Conservation (phyloP, 345 rosid species). For the Dimocarpus longan region DNA sequence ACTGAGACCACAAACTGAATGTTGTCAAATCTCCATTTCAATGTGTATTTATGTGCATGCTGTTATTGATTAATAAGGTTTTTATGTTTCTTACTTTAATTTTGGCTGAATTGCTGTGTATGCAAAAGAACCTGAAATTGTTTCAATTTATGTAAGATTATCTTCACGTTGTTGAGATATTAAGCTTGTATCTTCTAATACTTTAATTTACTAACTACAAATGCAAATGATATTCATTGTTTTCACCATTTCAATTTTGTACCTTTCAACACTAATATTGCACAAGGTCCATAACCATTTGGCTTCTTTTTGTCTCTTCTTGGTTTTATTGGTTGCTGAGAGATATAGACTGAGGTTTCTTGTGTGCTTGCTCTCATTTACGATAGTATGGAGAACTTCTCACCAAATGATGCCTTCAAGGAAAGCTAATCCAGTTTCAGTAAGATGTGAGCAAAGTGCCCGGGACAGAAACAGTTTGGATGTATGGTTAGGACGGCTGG, state of each 20-base stretch:
- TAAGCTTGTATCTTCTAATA: background rate
- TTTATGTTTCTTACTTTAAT: background rate
- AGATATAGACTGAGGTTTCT: conserved; percentile 9
- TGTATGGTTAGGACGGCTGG: conserved; percentile 90
- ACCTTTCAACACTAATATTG: background rate
- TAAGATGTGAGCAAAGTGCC: conserved; percentile 73
- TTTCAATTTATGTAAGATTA: background rate
- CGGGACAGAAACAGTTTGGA: conserved; percentile 59
- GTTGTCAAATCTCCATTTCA: background rate
- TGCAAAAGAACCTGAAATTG: background rate
- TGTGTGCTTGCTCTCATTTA: conserved; percentile 23
- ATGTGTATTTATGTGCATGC: background rate
- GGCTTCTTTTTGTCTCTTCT: background rate
- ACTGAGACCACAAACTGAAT: background rate
- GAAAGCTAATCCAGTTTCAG: conserved; percentile 48
- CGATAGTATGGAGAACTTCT: conserved; percentile 43
- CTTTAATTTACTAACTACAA: too few relatives aligned
- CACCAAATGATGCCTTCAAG: conserved; percentile 30
- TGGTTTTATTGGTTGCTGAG: background rate
- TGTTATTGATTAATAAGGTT: background rate
- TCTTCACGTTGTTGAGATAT: background rate
- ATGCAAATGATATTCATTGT: too few relatives aligned
- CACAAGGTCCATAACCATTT: background rate
- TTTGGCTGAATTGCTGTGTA: background rate
- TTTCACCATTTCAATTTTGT: background rate